Conservation (phyloP, 2,329 filamentous ascomycete species). For the Verticillium dahliae region DNA sequence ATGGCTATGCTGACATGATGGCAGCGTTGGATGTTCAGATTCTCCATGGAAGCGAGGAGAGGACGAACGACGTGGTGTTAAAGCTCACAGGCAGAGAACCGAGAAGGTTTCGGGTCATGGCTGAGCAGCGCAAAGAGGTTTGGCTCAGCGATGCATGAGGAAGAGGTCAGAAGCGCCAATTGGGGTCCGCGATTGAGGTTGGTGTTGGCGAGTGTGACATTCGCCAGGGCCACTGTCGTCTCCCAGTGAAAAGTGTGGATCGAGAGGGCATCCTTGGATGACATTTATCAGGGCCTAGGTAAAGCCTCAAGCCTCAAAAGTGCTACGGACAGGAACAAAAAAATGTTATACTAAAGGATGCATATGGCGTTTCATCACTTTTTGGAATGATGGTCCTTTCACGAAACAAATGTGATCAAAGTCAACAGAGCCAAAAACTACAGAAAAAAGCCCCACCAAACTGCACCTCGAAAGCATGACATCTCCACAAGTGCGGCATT, state of each 20-base stretch:
- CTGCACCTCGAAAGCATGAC: not conserved
- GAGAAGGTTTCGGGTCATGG: constrained; percentile 8
- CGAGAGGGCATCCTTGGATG: too few relatives aligned
- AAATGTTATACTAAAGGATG: too few relatives aligned
- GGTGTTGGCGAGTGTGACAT: not conserved
- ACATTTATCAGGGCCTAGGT: too few relatives aligned
- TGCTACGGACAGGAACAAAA: too few relatives aligned
- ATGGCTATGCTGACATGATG: constrained; percentile 23
- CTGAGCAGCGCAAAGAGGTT: constrained; percentile 1
- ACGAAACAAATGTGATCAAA: too few relatives aligned
- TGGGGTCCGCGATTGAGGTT: not conserved
- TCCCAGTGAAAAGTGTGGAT: too few relatives aligned
- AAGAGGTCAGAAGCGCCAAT: not conserved
- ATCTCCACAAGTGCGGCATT: not conserved
- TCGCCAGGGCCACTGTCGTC: too few relatives aligned
- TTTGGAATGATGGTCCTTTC: too few relatives aligned
- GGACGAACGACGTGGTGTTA: constrained; percentile 24
- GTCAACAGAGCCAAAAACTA: too few relatives aligned
- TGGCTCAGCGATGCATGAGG: constrained; percentile 1
- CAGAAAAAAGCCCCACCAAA: too few relatives aligned
- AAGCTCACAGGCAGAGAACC: constrained; percentile 25
- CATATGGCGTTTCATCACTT: too few relatives aligned
- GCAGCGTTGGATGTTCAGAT: constrained; percentile 24
- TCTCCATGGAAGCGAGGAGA: constrained; percentile 26
- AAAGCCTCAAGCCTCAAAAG: too few relatives aligned